phyloP scores from a whole-genome alignment of 176 grass and related monocot genomes.

The Canna indica region DNA sequence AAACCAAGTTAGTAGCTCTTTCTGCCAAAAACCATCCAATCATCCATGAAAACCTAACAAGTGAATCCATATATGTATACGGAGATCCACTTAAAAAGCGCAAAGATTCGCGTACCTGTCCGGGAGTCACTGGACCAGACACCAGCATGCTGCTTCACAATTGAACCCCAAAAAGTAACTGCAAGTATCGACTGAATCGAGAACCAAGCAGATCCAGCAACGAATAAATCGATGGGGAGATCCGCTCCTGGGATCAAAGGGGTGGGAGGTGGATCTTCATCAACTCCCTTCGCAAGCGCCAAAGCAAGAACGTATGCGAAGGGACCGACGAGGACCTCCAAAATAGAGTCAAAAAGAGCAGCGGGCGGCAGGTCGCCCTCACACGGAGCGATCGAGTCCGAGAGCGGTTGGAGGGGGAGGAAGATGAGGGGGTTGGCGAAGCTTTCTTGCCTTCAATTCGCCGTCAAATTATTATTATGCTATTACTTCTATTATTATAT shows the following conservation, averaged over 20 bases:
- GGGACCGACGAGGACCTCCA: background rate
- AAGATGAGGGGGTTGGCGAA: background rate
- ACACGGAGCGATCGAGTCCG: background rate
- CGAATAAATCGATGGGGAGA: background rate
- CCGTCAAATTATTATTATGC: too few relatives aligned
- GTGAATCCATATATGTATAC: too few relatives aligned
- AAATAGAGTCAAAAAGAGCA: background rate
- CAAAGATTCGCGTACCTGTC: slow-evolving; percentile 3
- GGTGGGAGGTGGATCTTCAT: background rate
- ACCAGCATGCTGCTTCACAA: background rate
- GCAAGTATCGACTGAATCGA: background rate
- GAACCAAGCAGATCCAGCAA: background rate
- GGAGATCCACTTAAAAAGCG: background rate
- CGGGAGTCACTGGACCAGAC: slow-evolving; percentile 4
- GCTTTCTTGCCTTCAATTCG: background rate
- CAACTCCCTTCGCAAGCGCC: background rate
- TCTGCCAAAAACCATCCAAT: background rate
- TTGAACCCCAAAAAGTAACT: background rate
- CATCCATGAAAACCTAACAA: background rate
- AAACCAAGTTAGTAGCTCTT: background rate
- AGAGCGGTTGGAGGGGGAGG: background rate
- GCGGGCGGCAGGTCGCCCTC: background rate
- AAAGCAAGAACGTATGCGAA: background rate
- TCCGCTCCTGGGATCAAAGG: background rate
- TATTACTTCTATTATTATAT: too few relatives aligned